phyloP scores from a whole-genome alignment of 164 flowering plant genomes.

The Nymphaea colorata region DNA sequence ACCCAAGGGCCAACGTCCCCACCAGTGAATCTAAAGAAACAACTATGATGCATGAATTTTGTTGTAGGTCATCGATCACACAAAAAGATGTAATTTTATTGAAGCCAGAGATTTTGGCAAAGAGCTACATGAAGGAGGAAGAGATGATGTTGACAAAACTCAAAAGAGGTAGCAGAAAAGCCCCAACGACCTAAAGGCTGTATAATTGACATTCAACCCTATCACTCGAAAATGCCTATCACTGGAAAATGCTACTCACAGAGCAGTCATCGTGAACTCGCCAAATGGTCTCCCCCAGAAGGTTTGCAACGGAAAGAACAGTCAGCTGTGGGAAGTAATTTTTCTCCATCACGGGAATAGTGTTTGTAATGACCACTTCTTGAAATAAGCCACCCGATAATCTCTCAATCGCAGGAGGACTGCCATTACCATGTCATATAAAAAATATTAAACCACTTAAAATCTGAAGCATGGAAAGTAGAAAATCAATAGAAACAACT shows the following conservation, averaged over 20 bases:
- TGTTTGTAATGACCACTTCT: constrained; percentile 82
- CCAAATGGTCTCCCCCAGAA: constrained; percentile 86
- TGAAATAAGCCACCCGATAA: constrained; percentile 79
- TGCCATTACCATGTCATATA: constrained; percentile 14
- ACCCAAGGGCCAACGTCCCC: neutral
- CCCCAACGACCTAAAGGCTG: constrained; percentile 3
- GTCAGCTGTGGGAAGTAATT: constrained; percentile 82
- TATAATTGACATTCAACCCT: neutral
- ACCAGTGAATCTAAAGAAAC: neutral
- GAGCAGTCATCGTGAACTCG: constrained; percentile 96
- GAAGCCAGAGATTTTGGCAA: neutral
- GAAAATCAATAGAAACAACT: neutral
- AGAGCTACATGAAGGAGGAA: neutral
- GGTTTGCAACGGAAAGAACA: constrained; percentile 74
- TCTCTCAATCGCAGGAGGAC: constrained; percentile 88
- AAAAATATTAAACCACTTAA: neutral
- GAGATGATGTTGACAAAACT: constrained; percentile 4
- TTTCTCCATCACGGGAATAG: constrained; percentile 65
- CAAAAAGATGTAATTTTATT: neutral
- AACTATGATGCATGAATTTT: neutral
- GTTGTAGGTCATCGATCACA: neutral
- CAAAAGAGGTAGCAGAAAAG: constrained; percentile 1
- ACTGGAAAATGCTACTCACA: constrained; percentile 64
- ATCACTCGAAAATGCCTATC: constrained; percentile 8
- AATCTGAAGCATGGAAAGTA: neutral